Base-by-base conservation (phyloP, 257 asterid species). In the Asclepias syriaca region DNA sequence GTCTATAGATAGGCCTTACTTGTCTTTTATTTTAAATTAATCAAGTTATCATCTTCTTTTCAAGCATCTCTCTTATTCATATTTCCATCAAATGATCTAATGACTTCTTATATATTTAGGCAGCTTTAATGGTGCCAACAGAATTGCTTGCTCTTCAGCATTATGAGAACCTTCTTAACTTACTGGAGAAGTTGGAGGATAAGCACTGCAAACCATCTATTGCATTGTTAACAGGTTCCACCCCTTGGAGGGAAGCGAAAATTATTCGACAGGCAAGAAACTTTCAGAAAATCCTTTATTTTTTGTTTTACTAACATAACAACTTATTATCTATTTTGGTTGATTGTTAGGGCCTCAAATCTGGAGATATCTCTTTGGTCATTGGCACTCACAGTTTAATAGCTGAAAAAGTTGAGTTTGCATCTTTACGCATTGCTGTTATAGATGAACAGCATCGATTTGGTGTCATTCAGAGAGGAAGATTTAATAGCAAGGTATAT, bases 81-180 rank as follows among this genome's bases (percentile, higher is more conserved):
- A 24, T 24, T 24, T 24, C 27, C 27, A 24, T 0, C 27, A 24
- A 24, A 34, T 61, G 48, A 61, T 61, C n/a, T 6, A 32, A 32
- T 14, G 37, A 12, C 15, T 64, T 64, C 40, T 64, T 37, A 27
- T 37, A 34, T 37, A 74, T 79, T 54, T 83, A 94, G 98, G 98
- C 98, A 75, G 98, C 98, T 79, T 86, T 94, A 79, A 94, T 94
- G 98, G 98, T 91, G 77, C 98, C 98, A 69, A 94, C 97, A 5
- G 98, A 94, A 83, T 90, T 94, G 81, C 96, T 91, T 75, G 98
- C 97, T 71, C 75, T 84, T 77, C 98, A 94, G 85, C 98, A 91
- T 79, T 89, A 94, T 71, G 97, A 94, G 67, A 83, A 88, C 73
- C 88, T 91, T 84, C 84, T 82, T 65, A 82, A 75, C 19, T 84